Evolutionary conservation across 2,329 filamentous ascomycete species (phyloP).

Genomic region (Colletotrichum tamarilloi): DNA sequence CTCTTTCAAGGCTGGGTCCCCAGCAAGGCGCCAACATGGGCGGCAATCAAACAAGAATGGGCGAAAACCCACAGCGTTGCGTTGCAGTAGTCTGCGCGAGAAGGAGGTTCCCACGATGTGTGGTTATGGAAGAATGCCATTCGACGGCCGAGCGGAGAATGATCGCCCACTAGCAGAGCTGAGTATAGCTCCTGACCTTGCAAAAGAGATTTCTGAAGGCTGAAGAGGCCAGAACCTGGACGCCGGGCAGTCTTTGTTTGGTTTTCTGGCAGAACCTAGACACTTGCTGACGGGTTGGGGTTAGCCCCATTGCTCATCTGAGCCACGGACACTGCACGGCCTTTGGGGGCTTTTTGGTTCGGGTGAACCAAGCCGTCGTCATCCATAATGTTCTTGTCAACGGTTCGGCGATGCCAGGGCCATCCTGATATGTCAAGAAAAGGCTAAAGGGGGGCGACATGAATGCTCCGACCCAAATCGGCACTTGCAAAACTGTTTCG

Average conservation of each 20-base stretch:
- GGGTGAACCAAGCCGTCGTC: not conserved
- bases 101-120: not conserved
- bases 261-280: not conserved
- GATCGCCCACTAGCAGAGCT: not conserved
- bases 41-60: not conserved
- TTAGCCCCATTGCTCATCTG: constrained; percentile 6
- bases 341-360: not conserved
- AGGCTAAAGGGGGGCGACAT: not conserved
- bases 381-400: not conserved
- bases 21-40: not conserved
- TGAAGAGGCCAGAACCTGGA: constrained; percentile 1
- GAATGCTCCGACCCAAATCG: not conserved
- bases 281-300: not conserved
- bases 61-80: not conserved
- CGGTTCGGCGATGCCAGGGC: constrained; percentile 1
- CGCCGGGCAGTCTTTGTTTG: constrained; percentile 13
- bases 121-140: not conserved
- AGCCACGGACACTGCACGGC: not conserved
- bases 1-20: not conserved
- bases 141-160: constrained; percentile 5
- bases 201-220: not conserved
- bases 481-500: not conserved
- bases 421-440: not conserved
- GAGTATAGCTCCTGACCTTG: not conserved
- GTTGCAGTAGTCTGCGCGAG: not conserved